Conservation (phyloP, 148 eudicot species). For the Nyssa sinensis region DNA sequence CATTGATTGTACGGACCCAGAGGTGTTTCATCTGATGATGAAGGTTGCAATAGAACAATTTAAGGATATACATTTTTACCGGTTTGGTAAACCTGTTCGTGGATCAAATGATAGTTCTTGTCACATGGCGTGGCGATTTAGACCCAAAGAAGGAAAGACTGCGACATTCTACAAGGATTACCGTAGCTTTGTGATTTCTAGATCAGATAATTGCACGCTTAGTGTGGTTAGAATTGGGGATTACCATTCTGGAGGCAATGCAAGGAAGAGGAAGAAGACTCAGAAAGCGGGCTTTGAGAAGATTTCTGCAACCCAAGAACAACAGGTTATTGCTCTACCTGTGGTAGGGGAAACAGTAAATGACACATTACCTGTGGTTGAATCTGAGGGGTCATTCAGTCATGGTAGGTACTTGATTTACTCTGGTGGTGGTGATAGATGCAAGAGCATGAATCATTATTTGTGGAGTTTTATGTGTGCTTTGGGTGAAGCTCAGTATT, state of each 20-base stretch:
- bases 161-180: conserved; percentile 83
- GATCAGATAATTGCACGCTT: conserved; percentile 70
- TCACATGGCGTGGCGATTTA: conserved; percentile 98
- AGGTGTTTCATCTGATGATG: conserved; percentile 88
- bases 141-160: conserved; percentile 84
- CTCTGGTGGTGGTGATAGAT: conserved; percentile 79
- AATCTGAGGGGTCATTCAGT: conserved; percentile 65
- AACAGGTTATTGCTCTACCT: conserved; percentile 36
- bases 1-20: conserved; percentile 78
- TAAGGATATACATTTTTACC: conserved; percentile 77
- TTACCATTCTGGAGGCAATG: conserved; percentile 84
- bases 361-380: conserved; percentile 77
- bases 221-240: conserved; percentile 70
- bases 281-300: conserved; percentile 54
- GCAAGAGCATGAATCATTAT: conserved; percentile 93
- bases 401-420: conserved; percentile 74
- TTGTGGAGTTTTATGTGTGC: conserved; percentile 96
- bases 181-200: conserved; percentile 55
- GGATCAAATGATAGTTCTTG: conserved; percentile 68
- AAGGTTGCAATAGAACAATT: conserved; percentile 83
- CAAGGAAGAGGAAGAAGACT: conserved; percentile 76
- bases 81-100: conserved; percentile 79
- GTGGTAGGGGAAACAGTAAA: conserved; percentile 75
- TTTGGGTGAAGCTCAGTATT: conserved; percentile 92
- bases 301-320: conserved; percentile 20